These are phyloP conservation scores for Phialocephala sp. DNA, from an alignment of 2,329 filamentous ascomycete species.

Conservation along the genomic window DNA sequence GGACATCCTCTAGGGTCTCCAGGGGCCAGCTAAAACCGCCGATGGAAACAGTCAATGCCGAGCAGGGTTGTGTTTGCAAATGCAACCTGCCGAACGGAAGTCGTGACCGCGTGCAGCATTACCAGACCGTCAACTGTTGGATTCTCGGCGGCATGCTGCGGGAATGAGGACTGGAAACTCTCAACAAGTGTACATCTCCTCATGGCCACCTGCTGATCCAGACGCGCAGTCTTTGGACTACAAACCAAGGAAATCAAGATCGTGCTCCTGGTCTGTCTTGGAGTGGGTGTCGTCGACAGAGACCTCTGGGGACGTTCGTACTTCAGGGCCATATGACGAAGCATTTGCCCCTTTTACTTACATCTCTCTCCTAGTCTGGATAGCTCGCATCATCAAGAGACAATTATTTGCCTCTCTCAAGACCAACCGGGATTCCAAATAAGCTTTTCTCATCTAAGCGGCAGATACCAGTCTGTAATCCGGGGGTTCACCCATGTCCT, in stretches of 20 bases:
- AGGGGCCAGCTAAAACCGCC: constrained; percentile 29
- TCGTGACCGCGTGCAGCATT: constrained; percentile 13
- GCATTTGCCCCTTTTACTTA: not conserved
- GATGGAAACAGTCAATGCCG: constrained; percentile 37
- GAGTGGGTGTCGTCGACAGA: not conserved
- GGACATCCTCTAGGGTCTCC: not conserved
- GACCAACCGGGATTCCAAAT: no score
- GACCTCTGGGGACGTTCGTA: no score
- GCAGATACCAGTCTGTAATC: no score
- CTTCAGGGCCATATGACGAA: not conserved
- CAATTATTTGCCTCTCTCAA: no score
- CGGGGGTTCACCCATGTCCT: no score
- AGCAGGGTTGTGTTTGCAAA: constrained; percentile 31
- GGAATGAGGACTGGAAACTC: not conserved
- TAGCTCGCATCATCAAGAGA: no score
- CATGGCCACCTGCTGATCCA: not conserved
- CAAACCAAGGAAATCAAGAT: not conserved
- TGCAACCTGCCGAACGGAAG: constrained; percentile 32
- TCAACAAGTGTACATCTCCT: not conserved
- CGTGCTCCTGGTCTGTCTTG: not conserved
- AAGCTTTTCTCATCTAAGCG: no score
- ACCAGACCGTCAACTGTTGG: not conserved
- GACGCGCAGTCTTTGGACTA: not conserved
- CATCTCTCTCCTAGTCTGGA: not conserved
- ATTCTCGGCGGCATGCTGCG: not conserved